phyloP scores from a whole-genome alignment of 495 filamentous ascomycete genomes.

The Chaetomidium leptoderma region DNA sequence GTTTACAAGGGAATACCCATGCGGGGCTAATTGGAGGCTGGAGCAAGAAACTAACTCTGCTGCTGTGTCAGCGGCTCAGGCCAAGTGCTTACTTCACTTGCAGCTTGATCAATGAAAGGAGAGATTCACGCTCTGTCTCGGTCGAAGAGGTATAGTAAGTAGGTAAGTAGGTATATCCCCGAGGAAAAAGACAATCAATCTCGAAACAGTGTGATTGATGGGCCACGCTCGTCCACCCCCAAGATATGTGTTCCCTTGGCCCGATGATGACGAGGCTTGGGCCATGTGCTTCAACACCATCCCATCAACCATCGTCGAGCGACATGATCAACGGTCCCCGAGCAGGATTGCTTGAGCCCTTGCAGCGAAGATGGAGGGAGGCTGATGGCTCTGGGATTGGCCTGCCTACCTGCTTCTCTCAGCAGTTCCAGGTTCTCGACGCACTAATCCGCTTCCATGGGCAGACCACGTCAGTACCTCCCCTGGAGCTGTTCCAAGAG shows the following conservation, averaged over 20 bases:
- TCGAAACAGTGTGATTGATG: too few species aligned
- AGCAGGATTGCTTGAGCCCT: neutral
- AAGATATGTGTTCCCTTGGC: too few species aligned
- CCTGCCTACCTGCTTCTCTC: too few species aligned
- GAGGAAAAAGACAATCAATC: too few species aligned
- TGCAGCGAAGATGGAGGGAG: neutral
- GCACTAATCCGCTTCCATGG: neutral
- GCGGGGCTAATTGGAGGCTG: neutral
- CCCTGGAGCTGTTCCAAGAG: too few species aligned
- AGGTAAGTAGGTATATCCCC: too few species aligned
- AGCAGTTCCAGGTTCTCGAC: too few species aligned
- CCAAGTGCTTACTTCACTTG: neutral
- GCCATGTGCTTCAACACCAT: neutral
- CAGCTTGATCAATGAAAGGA: neutral
- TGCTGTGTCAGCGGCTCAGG: neutral
- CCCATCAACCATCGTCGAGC: neutral
- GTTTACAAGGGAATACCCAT: too few species aligned
- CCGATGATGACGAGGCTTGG: neutral
- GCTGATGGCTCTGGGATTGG: neutral
- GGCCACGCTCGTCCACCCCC: too few species aligned
- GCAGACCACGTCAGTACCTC: conserved; percentile 7
- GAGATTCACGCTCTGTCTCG: too few species aligned
- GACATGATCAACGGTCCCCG: neutral
- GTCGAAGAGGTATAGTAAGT: neutral
- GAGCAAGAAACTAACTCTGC: too few species aligned